These are phyloP conservation scores for Coelastrella sp. DNA, from an alignment of 139 green algal species.

Conservation along the genomic window DNA sequence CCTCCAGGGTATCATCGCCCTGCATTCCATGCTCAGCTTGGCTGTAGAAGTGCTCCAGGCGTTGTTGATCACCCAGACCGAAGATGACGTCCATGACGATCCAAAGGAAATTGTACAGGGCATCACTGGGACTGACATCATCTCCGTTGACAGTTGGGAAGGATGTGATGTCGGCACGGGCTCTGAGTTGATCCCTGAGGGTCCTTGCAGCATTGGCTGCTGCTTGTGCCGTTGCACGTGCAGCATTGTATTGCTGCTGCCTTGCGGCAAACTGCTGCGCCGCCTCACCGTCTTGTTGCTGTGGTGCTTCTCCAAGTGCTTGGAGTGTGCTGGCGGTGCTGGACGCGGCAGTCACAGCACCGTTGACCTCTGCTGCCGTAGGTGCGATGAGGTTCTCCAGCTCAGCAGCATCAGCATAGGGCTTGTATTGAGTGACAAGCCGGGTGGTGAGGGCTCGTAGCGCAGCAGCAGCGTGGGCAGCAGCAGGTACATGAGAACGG, in stretches of 20 bases:
- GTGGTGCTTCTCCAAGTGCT: neutral
- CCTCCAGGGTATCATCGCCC: neutral
- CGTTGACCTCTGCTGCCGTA: neutral
- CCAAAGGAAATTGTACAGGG: neutral
- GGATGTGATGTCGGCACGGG: neutral
- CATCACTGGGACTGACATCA: neutral
- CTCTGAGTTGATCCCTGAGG: neutral
- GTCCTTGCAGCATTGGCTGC: neutral
- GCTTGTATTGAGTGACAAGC: neutral
- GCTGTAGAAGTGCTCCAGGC: neutral
- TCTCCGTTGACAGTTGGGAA: neutral
- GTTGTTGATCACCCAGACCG: neutral
- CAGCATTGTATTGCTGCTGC: neutral
- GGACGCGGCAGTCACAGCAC: too few species aligned
- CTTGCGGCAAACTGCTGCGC: neutral
- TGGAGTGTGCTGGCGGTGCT: neutral
- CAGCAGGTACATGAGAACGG: neutral
- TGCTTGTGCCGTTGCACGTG: too few species aligned
- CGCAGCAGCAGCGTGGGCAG: neutral
- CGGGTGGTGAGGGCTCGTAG: neutral
- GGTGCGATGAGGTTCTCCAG: neutral
- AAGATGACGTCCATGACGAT: neutral
- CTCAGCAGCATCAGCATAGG: neutral
- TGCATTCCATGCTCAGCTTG: neutral
- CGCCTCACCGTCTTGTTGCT: neutral